Conservation (phyloP, 2,329 filamentous ascomycete genomes). For the Tympanopsis confertula region DNA sequence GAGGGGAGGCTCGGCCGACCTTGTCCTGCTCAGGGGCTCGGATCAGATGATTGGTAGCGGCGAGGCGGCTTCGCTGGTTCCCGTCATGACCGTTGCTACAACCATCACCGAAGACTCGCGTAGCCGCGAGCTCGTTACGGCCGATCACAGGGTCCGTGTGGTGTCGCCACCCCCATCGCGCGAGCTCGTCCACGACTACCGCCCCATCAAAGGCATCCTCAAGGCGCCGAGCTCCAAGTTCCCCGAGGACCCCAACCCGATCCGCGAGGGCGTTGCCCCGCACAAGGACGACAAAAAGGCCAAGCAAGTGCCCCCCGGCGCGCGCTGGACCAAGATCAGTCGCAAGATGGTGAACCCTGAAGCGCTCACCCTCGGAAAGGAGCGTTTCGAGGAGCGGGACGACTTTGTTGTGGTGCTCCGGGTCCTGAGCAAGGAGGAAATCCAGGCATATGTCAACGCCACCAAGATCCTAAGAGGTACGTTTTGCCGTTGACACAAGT, state of each 20-base stretch:
- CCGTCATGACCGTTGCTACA: not conserved
- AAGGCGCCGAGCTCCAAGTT: constrained; percentile 74
- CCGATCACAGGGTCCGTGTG: constrained; percentile 35
- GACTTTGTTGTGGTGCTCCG: constrained; percentile 89
- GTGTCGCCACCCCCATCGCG: constrained; percentile 62
- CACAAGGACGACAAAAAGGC: constrained; percentile 71
- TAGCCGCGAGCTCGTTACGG: constrained; percentile 25
- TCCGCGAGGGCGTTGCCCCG: constrained; percentile 85
- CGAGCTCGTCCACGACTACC: constrained; percentile 51
- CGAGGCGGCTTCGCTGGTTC: constrained; percentile 5
- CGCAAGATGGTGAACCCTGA: constrained; percentile 81
- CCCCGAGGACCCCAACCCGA: constrained; percentile 71
- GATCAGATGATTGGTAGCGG: too few relatives aligned
- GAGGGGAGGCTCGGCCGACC: too few relatives aligned
- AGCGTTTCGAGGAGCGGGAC: constrained; percentile 81
- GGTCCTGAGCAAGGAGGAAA: constrained; percentile 78
- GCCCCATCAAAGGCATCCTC: constrained; percentile 67
- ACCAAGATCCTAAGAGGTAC: constrained; percentile 73
- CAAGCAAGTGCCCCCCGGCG: constrained; percentile 63
- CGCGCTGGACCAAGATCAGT: constrained; percentile 88
- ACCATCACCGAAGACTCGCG: constrained; percentile 18
- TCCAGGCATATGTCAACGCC: constrained; percentile 72
- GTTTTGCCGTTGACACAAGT: too few relatives aligned
- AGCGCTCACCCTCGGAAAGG: constrained; percentile 73
- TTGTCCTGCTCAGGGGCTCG: too few relatives aligned